Evolutionary conservation across 2,329 filamentous ascomycete genomes (phyloP), one percentile per base, ranked within the genome.

Genomic region (Coniochaeta ligniaria): DNA sequence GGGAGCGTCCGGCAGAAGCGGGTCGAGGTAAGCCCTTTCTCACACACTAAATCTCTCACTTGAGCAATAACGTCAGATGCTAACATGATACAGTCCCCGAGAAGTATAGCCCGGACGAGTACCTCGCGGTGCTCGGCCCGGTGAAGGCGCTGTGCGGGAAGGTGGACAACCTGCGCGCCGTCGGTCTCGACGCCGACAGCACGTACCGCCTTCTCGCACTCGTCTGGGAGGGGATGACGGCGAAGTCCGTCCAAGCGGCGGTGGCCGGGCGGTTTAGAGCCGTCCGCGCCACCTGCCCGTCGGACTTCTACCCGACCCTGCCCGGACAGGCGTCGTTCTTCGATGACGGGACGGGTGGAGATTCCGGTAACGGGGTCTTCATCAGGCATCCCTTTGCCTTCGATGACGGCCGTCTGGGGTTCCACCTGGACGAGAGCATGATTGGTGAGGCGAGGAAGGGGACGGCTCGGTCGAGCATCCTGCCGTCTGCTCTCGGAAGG

Each of bases 291-390:
- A 26, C 22, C 11, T 52, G 47, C 47, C 60, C 64, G 22, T 60
- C 60, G 4, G 47, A 52, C 47, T 52, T 59, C 41, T 66, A 65
- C 36, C 64, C 64, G 8, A 61, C 62, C 41, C 63, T 60, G 1
- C 63, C 64, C 1, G 63, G 63, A 11, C 64, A 66, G 58, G 54
- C 59, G 28, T 65, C 63, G 22, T 61, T 56, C 47, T n/a, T 66
- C 35, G 61, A 60, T 35, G 58, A 59, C 35, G 60, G 63, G 47
- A 61, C 57, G 0, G 62, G 60, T n/a, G 41, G 59, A 24, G 47
- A 62, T 1, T 47, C 43, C 20, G 43, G 43, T 6, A 24, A 14
- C 20, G 43, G 43, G 11, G 33, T 58, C n/a, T 45, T 65, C 8
- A 47, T 60, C 17, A 43, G 52, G 50, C 64, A 66, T 50, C 56